Percentiles rank a stretch among this genome's conserved stretches.
These are phyloP conservation scores for Diaporthe helianthi DNA, from an alignment of 2,329 filamentous ascomycete species.

Conservation along the genomic window DNA sequence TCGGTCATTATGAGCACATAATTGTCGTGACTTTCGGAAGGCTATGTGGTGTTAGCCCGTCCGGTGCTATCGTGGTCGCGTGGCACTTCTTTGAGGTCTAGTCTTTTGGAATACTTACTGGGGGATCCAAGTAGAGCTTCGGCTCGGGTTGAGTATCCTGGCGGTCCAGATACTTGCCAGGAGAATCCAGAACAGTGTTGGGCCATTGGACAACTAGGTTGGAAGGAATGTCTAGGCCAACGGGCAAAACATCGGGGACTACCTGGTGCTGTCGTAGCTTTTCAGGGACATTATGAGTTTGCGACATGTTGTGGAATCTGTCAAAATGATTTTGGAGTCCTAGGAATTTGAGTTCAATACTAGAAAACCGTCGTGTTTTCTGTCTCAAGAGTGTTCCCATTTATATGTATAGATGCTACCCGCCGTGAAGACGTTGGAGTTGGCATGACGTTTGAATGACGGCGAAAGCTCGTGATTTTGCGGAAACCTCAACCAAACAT, in stretches of 20 bases:
- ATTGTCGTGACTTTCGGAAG: neutral
- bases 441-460: conserved; percentile 2
- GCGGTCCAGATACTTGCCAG: neutral
- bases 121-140: neutral
- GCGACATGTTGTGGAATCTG: neutral
- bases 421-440: neutral
- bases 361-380: neutral
- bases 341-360: too few species aligned
- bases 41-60: neutral
- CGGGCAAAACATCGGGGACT: neutral
- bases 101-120: neutral
- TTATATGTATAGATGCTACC: neutral
- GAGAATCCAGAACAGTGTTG: neutral
- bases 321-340: too few species aligned
- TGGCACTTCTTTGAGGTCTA: fast-evolving
- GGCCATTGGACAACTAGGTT: neutral
- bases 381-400: neutral
- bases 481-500: neutral
- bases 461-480: neutral
- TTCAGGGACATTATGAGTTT: neutral
- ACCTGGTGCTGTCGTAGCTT: neutral
- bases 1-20: conserved; percentile 13
- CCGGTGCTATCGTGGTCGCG: neutral
- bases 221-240: neutral
- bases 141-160: neutral